phyloP scores from a whole-genome alignment of 202 grass and related monocot species.

The Carex sylvatica region DNA sequence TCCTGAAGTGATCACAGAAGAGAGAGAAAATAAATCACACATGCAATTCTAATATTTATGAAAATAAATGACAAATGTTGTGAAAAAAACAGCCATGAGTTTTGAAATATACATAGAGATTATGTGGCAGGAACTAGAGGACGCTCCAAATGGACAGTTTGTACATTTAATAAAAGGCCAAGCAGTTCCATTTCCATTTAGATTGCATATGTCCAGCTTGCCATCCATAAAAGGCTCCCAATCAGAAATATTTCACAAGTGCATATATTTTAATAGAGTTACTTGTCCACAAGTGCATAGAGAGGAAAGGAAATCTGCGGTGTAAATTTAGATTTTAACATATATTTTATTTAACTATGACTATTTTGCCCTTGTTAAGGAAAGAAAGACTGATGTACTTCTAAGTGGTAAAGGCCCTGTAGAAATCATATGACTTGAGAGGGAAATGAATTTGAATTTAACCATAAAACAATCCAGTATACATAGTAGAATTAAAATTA shows the following conservation, averaged over 20 bases:
- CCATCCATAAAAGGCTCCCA: neutral
- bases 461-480: no score
- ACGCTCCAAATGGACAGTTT: neutral
- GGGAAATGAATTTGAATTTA: no score
- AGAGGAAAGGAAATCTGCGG: no score
- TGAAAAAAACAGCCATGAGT: neutral
- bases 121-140: conserved; percentile 12
- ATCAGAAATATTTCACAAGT: conserved; percentile 1
- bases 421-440: no score
- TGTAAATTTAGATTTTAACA: no score
- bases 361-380: no score
- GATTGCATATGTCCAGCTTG: neutral
- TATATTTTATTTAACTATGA: no score
- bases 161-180: conserved; percentile 15
- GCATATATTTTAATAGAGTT: no score
- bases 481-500: no score
- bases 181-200: neutral
- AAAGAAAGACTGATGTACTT: no score
- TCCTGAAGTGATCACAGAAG: neutral
- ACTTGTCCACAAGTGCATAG: no score
- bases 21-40: neutral
- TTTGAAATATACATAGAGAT: neutral
- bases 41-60: neutral
- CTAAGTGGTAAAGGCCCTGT: no score
- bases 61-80: neutral